Evolutionary conservation across 139 green algal species (phyloP).

Genomic region (Mychonastes homosphaera): DNA sequence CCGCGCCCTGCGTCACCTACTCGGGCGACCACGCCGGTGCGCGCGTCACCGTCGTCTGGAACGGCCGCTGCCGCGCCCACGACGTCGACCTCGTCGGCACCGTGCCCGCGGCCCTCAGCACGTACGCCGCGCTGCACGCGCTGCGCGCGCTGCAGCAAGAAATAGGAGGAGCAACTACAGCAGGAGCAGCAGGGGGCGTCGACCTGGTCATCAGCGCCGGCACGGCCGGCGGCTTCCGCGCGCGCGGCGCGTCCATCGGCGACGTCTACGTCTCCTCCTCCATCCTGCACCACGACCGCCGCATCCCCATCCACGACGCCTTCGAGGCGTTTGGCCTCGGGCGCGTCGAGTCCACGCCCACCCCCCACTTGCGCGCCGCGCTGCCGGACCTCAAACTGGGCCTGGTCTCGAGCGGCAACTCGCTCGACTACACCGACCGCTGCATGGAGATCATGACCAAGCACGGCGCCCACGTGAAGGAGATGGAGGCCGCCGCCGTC

Average conservation of each 20-base stretch:
- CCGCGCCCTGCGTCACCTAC: conserved; percentile 54
- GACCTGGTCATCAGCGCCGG: conserved; percentile 88
- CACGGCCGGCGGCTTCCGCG: conserved; percentile 87
- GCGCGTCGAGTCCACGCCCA: conserved; percentile 29
- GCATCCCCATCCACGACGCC: conserved; percentile 53
- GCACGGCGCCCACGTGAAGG: conserved; percentile 69
- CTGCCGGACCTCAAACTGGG: conserved; percentile 63
- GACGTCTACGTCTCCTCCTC: conserved; percentile 76
- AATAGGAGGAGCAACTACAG: not conserved
- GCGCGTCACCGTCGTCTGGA: conserved; percentile 63
- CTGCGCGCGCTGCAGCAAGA: not conserved
- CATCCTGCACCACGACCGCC: conserved; percentile 84
- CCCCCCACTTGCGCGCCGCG: conserved; percentile 29
- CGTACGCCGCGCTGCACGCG: conserved; percentile 63
- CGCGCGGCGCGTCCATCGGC: conserved; percentile 72
- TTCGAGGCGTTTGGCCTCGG: conserved; percentile 28
- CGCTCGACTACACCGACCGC: conserved; percentile 63
- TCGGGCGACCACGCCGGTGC: conserved; percentile 40
- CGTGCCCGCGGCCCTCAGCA: conserved; percentile 59
- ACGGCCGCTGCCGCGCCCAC: conserved; percentile 52
- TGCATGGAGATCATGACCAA: conserved; percentile 70
- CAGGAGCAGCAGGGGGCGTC: not conserved
- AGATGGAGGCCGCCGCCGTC: conserved; percentile 90
- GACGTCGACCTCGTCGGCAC: conserved; percentile 86
- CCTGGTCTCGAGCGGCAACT: conserved; percentile 70